Evolutionary conservation across 345 rosid species (phyloP).

Genomic region (Citrus australasica): DNA sequence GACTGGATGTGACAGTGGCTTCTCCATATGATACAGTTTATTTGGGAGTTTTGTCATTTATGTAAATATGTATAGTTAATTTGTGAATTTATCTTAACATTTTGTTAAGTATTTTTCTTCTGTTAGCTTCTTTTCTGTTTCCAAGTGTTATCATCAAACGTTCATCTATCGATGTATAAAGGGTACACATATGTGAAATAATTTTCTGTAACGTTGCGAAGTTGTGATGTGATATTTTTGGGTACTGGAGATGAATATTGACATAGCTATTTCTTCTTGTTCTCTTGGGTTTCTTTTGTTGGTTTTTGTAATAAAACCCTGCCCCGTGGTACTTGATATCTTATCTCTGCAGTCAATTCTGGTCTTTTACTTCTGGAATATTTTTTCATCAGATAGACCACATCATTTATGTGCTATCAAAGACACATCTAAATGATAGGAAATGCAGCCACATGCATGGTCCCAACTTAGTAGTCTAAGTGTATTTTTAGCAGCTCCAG

Average conservation of each 20-base stretch:
- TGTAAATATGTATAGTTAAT: background rate
- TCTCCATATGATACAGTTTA: background rate
- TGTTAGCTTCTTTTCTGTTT: background rate
- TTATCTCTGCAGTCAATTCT: background rate
- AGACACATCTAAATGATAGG: background rate
- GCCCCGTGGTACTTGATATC: background rate
- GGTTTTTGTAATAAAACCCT: no score
- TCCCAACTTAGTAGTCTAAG: background rate
- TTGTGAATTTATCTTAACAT: background rate
- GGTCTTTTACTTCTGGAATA: background rate
- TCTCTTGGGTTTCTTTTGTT: background rate
- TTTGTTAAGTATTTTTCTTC: background rate
- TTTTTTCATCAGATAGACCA: background rate
- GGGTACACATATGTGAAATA: background rate
- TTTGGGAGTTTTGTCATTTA: background rate
- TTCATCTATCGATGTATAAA: background rate
- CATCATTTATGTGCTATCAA: background rate
- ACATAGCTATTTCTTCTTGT: no score
- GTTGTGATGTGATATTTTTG: background rate
- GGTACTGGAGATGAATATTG: background rate
- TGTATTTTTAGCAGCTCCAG: background rate
- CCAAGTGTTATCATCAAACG: background rate
- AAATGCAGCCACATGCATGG: constrained; percentile 6
- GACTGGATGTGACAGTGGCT: background rate
- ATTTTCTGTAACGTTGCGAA: no score